Evolutionary conservation across 805 yeast genomes (phyloP), one percentile per base, ranked within the genome.

Genomic region (Candida vartiovaarae): DNA sequence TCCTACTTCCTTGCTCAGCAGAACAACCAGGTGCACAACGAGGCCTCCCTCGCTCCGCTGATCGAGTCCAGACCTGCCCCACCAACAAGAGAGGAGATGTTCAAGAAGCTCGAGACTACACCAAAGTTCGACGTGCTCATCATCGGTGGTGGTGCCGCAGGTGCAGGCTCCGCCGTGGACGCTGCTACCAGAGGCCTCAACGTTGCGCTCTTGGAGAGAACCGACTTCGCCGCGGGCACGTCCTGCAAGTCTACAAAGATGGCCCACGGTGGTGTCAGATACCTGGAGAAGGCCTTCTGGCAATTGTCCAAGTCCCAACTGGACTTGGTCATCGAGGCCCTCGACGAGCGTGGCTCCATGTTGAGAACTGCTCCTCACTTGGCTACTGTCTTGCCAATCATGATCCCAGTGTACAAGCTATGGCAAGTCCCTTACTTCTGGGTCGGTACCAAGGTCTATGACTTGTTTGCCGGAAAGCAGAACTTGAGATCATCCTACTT

Each of bases 261-360:
- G 81, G 96, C 95, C 36, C 98, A 90, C 62, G 98, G 98, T 53
- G 98, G 98, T 63, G 96, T 90, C 36, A 75, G 98, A 58, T 90
- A 90, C 65, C 75, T 90, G 59, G 98, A 90, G 64, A 90, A 90
- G 70, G 97, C 97, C 34, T 79, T 90, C 57, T 88, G 88, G 77
- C 89, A 88, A 68, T 74, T 90, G 41, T 89, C 95, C 45, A 88
- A 86, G 65, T 91, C 82, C 48, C 98, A 90, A 70, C 72, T 84
- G 64, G 86, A 84, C 66, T 73, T 88, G 56, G 96, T 88, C 50
- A 82, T 85, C 55, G 96, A 88, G 65, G 95, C 95, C 6, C 71
- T 88, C 48, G 82, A 83, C 57, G 96, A 88, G 67, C 78, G 96
- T 62, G 84, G 84, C 42, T 84, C 85, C 56, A 82, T 90, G 73